Evolutionary conservation across 2,329 filamentous ascomycete genomes (phyloP), one percentile per base, ranked within the genome.

Genomic region (Aspergillus sclerotialis): DNA sequence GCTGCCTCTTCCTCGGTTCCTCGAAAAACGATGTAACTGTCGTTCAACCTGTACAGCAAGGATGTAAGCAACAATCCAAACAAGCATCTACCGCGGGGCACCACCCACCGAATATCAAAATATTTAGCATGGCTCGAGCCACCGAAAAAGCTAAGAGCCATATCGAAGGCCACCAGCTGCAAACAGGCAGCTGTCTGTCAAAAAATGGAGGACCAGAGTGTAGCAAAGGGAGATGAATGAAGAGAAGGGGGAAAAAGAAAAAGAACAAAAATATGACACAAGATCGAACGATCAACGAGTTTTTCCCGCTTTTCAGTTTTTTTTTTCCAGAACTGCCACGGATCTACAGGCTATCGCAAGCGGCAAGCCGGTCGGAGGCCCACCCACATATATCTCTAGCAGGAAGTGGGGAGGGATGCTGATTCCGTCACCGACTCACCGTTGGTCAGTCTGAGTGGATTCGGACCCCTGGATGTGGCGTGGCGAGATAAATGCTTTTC

Each of bases 21-120:
- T 34, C 84, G 80, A 43, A 92, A 82, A 18, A 90, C 80, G 39
- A 90, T 76, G 37, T 89, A 84, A 50, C 86, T 80, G 52, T 82
- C 81, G 33, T 89, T 82, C 40, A 89, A 73, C 33, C 84, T 88
- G 50, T 12, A n/a, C 10, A 26, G 10, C 14, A 12, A n/a, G 11
- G 21, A 4, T 10, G 3, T 24, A 12, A 8, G 18, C 11, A 15
- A 4, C 15, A 5, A 11, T 7, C 11, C 14, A 23, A 30, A 15
- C 13, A 33, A 30, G 24, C 38, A 21, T 24, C n/a, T n/a, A n/a
- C 6, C 12, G 9, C 12, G 11, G 8, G 9, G 11, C 17, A 32
- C 4, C 19, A 51, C 52, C 50, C 44, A 68, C 64, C 64, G 61
- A 44, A 69, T 69, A 51, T 70, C 66, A 40, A 69, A 70, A 40